Conservation (phyloP, 129 eudicot genomes). For the Saposhnikovia divaricata region DNA sequence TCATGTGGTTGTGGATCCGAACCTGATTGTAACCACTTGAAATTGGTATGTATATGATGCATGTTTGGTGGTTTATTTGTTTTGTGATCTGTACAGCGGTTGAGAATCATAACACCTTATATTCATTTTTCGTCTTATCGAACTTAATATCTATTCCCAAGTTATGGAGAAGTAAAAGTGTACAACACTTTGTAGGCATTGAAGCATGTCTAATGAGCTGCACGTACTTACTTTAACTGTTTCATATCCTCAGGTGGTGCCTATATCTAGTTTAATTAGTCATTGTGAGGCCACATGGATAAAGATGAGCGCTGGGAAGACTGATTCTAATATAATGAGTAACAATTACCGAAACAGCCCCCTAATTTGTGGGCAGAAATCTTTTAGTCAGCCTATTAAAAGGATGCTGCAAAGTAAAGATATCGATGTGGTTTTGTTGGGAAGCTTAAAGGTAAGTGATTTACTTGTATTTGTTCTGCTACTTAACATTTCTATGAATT, state of each 20-base stretch:
- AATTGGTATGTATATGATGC: slow-evolving; percentile 40
- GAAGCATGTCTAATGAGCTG: not conserved
- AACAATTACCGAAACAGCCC: slow-evolving; percentile 11
- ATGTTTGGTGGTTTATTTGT: slow-evolving; percentile 4
- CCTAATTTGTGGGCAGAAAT: slow-evolving; percentile 38
- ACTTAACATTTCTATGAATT: not conserved
- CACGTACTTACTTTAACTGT: slow-evolving; percentile 10
- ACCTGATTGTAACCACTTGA: slow-evolving; percentile 25
- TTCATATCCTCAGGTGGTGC: slow-evolving; percentile 52
- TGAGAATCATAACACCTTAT: not conserved
- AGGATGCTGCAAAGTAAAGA: slow-evolving; percentile 48
- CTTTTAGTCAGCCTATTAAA: slow-evolving; percentile 39
- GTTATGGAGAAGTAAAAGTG: not conserved
- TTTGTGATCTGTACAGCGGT: not conserved
- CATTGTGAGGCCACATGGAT: slow-evolving; percentile 48
- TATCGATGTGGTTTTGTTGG: slow-evolving; percentile 55
- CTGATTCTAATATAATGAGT: slow-evolving; percentile 19
- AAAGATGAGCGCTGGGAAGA: slow-evolving; percentile 21
- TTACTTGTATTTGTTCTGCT: slow-evolving; percentile 1
- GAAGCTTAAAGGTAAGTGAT: slow-evolving; percentile 48
- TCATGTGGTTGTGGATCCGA: slow-evolving; percentile 38
- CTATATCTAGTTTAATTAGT: slow-evolving; percentile 46
- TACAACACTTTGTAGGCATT: not conserved
- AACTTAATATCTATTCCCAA: not conserved
- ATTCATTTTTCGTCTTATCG: not conserved